These are phyloP conservation scores for Silene uniflora DNA, from an alignment of 148 eudicot species.

Conservation along the genomic window DNA sequence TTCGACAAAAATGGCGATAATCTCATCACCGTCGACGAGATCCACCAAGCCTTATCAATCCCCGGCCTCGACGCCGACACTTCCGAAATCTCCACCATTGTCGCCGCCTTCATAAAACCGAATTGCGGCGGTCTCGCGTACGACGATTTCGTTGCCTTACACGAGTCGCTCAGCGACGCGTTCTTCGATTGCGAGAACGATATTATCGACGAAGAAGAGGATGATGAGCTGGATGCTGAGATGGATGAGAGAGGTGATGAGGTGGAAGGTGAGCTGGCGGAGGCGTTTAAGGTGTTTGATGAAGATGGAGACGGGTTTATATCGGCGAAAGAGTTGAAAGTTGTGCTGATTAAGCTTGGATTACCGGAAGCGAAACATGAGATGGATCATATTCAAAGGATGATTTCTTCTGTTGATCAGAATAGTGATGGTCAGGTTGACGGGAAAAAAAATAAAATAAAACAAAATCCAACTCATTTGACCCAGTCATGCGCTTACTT, in stretches of 20 bases:
- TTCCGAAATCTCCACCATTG: constrained; percentile 34
- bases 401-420: constrained; percentile 68
- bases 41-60: constrained; percentile 48
- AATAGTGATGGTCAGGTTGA: constrained; percentile 75
- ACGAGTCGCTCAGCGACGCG: constrained; percentile 46
- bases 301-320: constrained; percentile 77
- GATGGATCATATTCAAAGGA: constrained; percentile 49
- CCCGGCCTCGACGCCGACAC: constrained; percentile 57
- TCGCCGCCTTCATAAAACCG: constrained; percentile 43
- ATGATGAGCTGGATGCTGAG: neutral
- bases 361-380: constrained; percentile 53
- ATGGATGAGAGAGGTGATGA: constrained; percentile 14
- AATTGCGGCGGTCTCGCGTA: constrained; percentile 46
- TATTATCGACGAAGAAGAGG: neutral
- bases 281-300: constrained; percentile 87
- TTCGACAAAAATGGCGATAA: constrained; percentile 76
- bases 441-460: no score
- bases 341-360: constrained; percentile 60
- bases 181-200: constrained; percentile 34
- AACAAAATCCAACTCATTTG: no score
- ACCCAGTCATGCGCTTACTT: no score
- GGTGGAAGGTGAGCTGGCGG: constrained; percentile 64
- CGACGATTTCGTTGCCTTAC: constrained; percentile 60
- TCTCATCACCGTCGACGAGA: constrained; percentile 53
- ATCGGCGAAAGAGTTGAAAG: constrained; percentile 71